phyloP scores from a whole-genome alignment of 2,329 filamentous ascomycete genomes.

The Myrmaecium sp. region DNA sequence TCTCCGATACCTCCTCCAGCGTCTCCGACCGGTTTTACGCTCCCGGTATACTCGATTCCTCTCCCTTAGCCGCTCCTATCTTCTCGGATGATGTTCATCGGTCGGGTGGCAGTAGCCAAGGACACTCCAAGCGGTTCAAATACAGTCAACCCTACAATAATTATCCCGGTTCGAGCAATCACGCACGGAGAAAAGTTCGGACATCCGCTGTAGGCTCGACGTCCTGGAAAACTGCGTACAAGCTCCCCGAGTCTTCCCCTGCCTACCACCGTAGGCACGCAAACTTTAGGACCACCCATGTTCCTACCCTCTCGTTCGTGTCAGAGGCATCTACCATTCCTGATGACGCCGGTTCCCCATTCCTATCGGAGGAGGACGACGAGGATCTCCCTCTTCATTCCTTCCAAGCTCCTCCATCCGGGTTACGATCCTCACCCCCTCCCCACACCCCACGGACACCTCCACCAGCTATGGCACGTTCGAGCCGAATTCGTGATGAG shows the following conservation, averaged over 20 bases:
- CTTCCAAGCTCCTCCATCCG: slow-evolving; percentile 41
- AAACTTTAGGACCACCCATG: slow-evolving; percentile 54
- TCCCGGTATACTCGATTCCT: slow-evolving; percentile 56
- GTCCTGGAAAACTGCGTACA: slow-evolving; percentile 62
- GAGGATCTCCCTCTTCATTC: slow-evolving; percentile 62
- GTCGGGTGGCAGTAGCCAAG: slow-evolving; percentile 43
- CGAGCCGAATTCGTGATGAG: slow-evolving; percentile 23
- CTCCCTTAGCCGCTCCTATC: slow-evolving; percentile 63
- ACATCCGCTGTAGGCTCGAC: slow-evolving; percentile 39
- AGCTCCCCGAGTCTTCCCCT: slow-evolving; percentile 72
- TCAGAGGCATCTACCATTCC: slow-evolving; percentile 52
- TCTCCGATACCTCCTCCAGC: slow-evolving; percentile 77
- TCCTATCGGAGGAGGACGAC: slow-evolving; percentile 63
- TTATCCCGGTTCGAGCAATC: slow-evolving; percentile 28
- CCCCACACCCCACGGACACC: slow-evolving; percentile 28
- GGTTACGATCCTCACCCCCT: slow-evolving; percentile 63
- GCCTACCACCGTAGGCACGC: slow-evolving; percentile 59
- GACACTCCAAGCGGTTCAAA: slow-evolving; percentile 20
- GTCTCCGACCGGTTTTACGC: slow-evolving; percentile 62
- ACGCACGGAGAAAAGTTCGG: slow-evolving; percentile 52
- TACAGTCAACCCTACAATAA: slow-evolving; percentile 16
- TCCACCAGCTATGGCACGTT: slow-evolving; percentile 20
- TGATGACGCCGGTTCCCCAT: slow-evolving; percentile 41
- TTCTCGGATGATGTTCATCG: slow-evolving; percentile 71
- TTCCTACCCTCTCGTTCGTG: slow-evolving; percentile 65